Conservation (phyloP, 495 filamentous ascomycete genomes). For the Podospora fimiseda region DNA sequence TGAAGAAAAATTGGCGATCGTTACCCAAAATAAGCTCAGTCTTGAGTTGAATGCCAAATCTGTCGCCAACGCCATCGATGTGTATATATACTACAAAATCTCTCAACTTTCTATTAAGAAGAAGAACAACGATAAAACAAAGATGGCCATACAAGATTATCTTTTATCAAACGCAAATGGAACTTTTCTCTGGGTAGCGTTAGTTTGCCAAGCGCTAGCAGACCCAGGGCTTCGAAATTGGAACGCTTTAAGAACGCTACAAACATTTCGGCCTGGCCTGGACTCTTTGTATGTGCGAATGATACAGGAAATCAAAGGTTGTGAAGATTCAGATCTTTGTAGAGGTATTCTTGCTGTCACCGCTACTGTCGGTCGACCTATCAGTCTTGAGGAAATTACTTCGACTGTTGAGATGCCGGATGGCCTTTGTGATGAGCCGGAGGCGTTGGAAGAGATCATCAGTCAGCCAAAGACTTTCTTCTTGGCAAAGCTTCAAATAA, state of each 20-base stretch:
- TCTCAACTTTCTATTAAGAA: slow-evolving; percentile 9
- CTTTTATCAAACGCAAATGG: slow-evolving; percentile 1
- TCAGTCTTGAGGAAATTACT: slow-evolving; percentile 16
- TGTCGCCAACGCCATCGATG: slow-evolving; percentile 17
- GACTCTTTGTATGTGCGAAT: slow-evolving; percentile 16
- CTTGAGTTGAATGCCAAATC: slow-evolving; percentile 28
- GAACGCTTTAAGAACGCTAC: slow-evolving; percentile 2
- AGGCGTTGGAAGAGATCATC: too few relatives aligned
- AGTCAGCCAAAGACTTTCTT: too few relatives aligned
- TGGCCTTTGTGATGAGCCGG: too few relatives aligned
- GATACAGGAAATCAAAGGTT: not conserved
- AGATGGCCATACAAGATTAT: slow-evolving; percentile 11
- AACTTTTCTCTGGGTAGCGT: slow-evolving; percentile 33
- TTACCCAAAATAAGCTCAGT: slow-evolving; percentile 21
- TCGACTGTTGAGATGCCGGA: slow-evolving; percentile 6
- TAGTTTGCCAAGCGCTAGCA: slow-evolving; percentile 26
- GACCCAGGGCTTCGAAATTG: not conserved
- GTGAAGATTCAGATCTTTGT: slow-evolving; percentile 1
- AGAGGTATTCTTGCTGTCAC: slow-evolving; percentile 12
- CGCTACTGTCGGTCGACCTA: slow-evolving; percentile 13
- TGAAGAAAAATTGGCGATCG: too few relatives aligned
- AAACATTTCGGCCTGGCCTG: slow-evolving; percentile 14
- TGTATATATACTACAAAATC: slow-evolving; percentile 34
- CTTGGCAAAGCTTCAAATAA: too few relatives aligned
- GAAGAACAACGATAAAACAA: slow-evolving; percentile 11